Evolutionary conservation across 495 filamentous ascomycete genomes (phyloP).

Genomic region (Cudoniella acicularis): DNA sequence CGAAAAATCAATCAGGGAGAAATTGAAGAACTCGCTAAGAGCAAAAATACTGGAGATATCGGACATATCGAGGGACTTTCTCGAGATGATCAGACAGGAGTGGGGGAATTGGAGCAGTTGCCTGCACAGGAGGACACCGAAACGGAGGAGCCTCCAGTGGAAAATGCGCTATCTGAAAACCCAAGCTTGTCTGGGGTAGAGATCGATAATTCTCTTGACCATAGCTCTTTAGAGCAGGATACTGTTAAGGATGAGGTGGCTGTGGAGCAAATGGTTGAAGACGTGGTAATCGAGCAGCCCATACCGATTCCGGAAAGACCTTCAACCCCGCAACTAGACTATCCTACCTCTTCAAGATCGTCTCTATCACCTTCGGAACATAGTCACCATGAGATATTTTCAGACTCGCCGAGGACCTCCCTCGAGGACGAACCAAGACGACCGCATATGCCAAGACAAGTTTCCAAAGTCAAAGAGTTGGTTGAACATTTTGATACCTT

Average conservation of each 20-base stretch:
- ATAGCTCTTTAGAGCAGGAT: too few species aligned
- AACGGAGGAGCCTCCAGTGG: too few species aligned
- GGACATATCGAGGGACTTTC: too few species aligned
- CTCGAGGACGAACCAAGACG: conserved; percentile 44
- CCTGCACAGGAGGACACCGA: too few species aligned
- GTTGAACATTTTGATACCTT: conserved; percentile 45
- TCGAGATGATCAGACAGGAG: too few species aligned
- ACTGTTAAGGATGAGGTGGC: too few species aligned
- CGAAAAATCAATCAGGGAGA: background rate
- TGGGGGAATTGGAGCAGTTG: too few species aligned
- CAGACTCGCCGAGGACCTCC: conserved; percentile 51
- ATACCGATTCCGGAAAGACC: background rate
- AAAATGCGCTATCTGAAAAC: too few species aligned
- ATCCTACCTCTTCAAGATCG: conserved; percentile 31
- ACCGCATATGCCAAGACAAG: conserved; percentile 23
- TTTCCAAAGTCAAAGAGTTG: conserved; percentile 43
- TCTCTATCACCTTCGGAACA: conserved; percentile 39
- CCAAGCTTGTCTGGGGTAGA: too few species aligned
- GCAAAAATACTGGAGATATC: too few species aligned
- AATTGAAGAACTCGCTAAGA: background rate
- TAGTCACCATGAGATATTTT: conserved; percentile 34
- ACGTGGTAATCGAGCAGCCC: background rate
- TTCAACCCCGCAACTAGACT: background rate
- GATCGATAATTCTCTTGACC: too few species aligned
- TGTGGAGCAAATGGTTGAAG: too few species aligned